phyloP scores from a whole-genome alignment of 192 early-diverging fungal genomes.

The Linnemannia hyalina region DNA sequence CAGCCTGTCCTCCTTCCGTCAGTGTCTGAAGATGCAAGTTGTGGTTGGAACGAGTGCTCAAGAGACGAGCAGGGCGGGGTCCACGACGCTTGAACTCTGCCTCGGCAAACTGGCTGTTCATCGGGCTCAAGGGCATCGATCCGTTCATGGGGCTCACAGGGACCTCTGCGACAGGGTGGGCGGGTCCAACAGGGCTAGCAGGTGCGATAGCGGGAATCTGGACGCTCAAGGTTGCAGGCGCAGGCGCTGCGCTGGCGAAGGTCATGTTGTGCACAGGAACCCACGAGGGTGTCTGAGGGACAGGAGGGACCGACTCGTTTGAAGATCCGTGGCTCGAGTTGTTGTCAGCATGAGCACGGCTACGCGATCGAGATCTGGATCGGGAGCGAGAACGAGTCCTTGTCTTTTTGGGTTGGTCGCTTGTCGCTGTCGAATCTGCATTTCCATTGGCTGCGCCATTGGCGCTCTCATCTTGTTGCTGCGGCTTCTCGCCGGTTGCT shows the following conservation, averaged over 20 bases:
- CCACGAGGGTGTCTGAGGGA: slow-evolving; percentile 52
- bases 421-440: neutral
- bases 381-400: slow-evolving; percentile 46
- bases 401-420: slow-evolving; percentile 38
- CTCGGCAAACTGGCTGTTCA: neutral
- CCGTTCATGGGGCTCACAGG: slow-evolving; percentile 24
- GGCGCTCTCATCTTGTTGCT: slow-evolving; percentile 2
- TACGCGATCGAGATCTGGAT: slow-evolving; percentile 43
- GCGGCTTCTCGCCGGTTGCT: neutral
- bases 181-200: neutral
- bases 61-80: slow-evolving; percentile 43
- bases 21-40: slow-evolving; percentile 42
- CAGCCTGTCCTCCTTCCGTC: slow-evolving; percentile 19
- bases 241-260: slow-evolving; percentile 13
- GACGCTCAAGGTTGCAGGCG: slow-evolving; percentile 11
- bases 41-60: slow-evolving; percentile 44
- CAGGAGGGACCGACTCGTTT: slow-evolving; percentile 41
- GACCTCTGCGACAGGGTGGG: slow-evolving; percentile 2
- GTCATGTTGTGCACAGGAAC: slow-evolving; percentile 47
- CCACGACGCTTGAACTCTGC: slow-evolving; percentile 51
- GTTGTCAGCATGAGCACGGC: slow-evolving; percentile 36
- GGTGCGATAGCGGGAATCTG: neutral
- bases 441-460: slow-evolving; percentile 4
- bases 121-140: neutral
- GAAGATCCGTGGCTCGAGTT: slow-evolving; percentile 35